These are phyloP conservation scores for Yamadazyma sp. DNA, from an alignment of 1,139 yeast genomes.

Conservation along the genomic window DNA sequence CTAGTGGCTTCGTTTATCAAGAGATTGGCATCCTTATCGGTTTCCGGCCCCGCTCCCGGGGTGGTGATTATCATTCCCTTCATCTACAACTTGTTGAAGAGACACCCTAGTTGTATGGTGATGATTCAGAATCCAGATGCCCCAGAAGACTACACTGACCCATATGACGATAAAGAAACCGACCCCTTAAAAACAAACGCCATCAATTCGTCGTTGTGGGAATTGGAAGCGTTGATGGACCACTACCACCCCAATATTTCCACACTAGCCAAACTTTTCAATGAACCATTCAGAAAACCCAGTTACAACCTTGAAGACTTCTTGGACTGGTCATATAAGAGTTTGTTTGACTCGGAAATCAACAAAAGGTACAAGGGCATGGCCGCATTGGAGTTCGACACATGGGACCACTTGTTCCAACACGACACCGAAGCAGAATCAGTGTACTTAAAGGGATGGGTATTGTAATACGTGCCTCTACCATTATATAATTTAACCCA, in stretches of 20 bases:
- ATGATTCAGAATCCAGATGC: slow-evolving; percentile 61
- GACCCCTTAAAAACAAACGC: slow-evolving; percentile 85
- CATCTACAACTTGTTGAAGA: slow-evolving; percentile 80
- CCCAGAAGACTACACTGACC: slow-evolving; percentile 51
- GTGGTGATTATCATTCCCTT: slow-evolving; percentile 88
- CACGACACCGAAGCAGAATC: slow-evolving; percentile 12
- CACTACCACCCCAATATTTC: slow-evolving; percentile 97
- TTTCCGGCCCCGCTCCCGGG: slow-evolving; percentile 88
- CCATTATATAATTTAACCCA: slow-evolving; percentile 20
- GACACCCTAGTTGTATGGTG: slow-evolving; percentile 92
- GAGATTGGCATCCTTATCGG: slow-evolving; percentile 68
- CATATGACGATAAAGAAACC: slow-evolving; percentile 58
- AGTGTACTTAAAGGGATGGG: slow-evolving; percentile 23
- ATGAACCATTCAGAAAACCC: slow-evolving; percentile 87
- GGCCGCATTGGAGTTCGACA: slow-evolving; percentile 81
- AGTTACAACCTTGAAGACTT: slow-evolving; percentile 91
- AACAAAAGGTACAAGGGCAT: slow-evolving; percentile 65
- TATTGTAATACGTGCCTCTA: not conserved
- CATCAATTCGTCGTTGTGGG: slow-evolving; percentile 88
- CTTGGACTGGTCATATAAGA: slow-evolving; percentile 82
- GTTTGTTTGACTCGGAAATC: slow-evolving; percentile 73
- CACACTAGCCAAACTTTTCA: slow-evolving; percentile 81
- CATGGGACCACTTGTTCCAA: slow-evolving; percentile 42
- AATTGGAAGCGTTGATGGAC: slow-evolving; percentile 71
- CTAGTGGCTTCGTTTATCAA: slow-evolving; percentile 90